phyloP scores from a whole-genome alignment of 106 monocot species.

The Dioscorea alata region DNA sequence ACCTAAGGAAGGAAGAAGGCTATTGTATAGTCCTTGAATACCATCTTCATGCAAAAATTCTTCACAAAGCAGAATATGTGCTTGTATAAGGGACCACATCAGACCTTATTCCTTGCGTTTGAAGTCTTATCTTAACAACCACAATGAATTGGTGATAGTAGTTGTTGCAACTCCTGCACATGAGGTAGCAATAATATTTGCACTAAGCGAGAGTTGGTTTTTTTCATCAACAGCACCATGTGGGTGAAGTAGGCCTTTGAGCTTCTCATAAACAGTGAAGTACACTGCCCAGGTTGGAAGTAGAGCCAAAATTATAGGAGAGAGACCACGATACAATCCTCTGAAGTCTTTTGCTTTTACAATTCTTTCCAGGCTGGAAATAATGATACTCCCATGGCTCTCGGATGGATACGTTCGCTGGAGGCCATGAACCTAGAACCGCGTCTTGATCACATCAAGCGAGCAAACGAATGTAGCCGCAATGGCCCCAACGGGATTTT shows the following conservation, averaged over 20 bases:
- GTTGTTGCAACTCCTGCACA: conserved; percentile 92
- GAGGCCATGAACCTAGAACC: conserved; percentile 87
- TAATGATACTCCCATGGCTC: conserved; percentile 27
- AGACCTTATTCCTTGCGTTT: conserved; percentile 82
- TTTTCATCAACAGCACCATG: conserved; percentile 48
- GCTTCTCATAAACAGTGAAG: conserved; percentile 76
- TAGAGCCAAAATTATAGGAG: conserved; percentile 66
- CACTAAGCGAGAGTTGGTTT: conserved; percentile 56
- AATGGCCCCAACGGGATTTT: conserved; percentile 41
- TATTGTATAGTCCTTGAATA: conserved; percentile 79
- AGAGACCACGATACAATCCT: conserved; percentile 72
- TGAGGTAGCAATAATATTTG: conserved; percentile 79
- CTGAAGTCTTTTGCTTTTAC: conserved; percentile 50
- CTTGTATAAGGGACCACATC: conserved; percentile 60
- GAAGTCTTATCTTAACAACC: conserved; percentile 97
- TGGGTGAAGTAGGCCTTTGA: conserved; percentile 62
- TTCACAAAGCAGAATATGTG: conserved; percentile 67
- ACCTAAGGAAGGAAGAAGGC: conserved; percentile 83
- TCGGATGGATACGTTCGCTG: conserved; percentile 25
- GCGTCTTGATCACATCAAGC: conserved; percentile 95
- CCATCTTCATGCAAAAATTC: conserved; percentile 82
- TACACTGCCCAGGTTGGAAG: conserved; percentile 83
- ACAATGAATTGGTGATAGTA: conserved; percentile 78
- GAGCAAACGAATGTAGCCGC: conserved; percentile 96
- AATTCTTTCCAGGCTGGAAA: conserved; percentile 57